Evolutionary conservation across 192 early-diverging fungal species (phyloP).

Genomic region (Piromyces finnis): DNA sequence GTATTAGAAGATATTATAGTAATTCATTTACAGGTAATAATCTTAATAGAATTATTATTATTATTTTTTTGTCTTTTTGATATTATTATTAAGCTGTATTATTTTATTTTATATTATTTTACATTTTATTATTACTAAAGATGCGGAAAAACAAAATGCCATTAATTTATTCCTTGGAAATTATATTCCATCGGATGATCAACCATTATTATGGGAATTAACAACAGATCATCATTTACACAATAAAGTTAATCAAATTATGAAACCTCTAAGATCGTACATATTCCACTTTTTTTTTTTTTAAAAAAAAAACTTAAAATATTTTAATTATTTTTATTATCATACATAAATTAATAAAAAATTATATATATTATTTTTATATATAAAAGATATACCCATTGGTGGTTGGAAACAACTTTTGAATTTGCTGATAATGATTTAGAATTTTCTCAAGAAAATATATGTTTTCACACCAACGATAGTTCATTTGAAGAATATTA

Average conservation of each 20-base stretch:
- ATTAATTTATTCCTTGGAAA: constrained; percentile 83
- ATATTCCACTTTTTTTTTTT: too few species aligned
- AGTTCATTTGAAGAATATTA: constrained; percentile 80
- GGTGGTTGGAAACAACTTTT: constrained; percentile 25
- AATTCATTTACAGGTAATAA: constrained; percentile 72
- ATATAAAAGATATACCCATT: constrained; percentile 33
- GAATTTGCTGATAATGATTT: constrained; percentile 1
- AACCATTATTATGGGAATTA: constrained; percentile 56
- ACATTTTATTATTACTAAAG: constrained; percentile 18
- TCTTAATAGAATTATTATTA: too few species aligned
- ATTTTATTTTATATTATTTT: not conserved
- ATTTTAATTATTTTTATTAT: too few species aligned
- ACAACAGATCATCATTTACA: constrained; percentile 60
- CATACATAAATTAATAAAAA: too few species aligned
- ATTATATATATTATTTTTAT: not conserved
- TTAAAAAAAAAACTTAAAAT: too few species aligned
- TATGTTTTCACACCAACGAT: constrained; percentile 10
- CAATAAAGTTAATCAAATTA: not conserved
- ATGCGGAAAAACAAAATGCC: constrained; percentile 92
- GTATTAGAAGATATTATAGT: constrained; percentile 73
- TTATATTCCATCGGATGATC: constrained; percentile 14
- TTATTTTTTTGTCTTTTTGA: too few species aligned
- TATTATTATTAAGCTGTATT: too few species aligned
- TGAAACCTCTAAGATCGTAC: not conserved
- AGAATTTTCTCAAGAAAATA: not conserved